These are phyloP conservation scores for Trametes villosa DNA, from an alignment of 768 basidiomycete species.

Conservation along the genomic window DNA sequence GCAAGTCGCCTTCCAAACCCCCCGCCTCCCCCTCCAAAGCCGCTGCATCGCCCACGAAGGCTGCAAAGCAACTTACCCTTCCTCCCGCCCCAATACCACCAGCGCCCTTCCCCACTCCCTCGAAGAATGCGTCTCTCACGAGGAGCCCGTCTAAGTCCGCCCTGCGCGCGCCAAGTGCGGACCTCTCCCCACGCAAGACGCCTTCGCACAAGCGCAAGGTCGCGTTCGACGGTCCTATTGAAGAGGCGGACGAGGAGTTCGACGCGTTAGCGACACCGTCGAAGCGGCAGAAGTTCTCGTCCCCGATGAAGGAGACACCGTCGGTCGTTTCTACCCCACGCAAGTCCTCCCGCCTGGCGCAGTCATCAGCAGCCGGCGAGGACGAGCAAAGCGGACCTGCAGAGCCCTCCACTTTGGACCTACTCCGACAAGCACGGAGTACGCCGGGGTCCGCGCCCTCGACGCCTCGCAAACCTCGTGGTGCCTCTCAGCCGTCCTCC, in stretches of 20 bases:
- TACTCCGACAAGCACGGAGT: background rate
- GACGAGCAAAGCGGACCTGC: background rate
- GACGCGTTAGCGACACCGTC: constrained; percentile 30
- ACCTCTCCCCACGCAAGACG: constrained; percentile 26
- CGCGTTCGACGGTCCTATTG: constrained; percentile 22
- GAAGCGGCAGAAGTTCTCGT: constrained; percentile 28
- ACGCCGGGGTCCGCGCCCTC: constrained; percentile 6
- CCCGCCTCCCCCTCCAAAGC: constrained; percentile 3
- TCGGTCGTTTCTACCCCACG: constrained; percentile 2
- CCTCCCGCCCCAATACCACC: constrained; percentile 1
- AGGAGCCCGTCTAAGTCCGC: constrained; percentile 31
- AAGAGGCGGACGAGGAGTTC: constrained; percentile 22
- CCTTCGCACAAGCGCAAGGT: constrained; percentile 36
- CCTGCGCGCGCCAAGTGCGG: constrained; percentile 18
- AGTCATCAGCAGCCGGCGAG: background rate
- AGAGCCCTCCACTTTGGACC: constrained; percentile 21
- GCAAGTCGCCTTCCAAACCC: constrained; percentile 1
- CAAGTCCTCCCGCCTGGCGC: constrained; percentile 9
- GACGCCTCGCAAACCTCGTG: constrained; percentile 14
- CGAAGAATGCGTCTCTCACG: constrained; percentile 3
- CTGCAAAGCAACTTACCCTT: background rate
- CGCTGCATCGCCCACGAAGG: background rate
- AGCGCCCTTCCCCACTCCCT: no score
- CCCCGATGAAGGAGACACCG: constrained; percentile 16
- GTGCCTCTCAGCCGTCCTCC: constrained; percentile 12